Conservation (phyloP, 2,329 filamentous ascomycete genomes). For the Waltergamsia citrina region DNA sequence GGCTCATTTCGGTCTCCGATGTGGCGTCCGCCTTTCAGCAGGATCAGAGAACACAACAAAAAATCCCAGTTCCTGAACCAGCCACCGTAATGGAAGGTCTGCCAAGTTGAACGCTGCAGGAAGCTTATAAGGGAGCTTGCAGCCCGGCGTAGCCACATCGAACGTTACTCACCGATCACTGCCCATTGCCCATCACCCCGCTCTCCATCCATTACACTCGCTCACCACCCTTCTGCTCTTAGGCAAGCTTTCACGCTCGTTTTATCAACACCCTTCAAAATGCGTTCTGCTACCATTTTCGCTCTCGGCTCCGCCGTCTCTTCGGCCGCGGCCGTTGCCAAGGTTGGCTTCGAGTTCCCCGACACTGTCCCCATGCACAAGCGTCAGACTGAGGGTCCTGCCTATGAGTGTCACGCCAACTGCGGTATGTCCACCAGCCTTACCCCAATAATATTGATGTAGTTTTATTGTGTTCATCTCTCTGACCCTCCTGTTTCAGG, state of each 20-base stretch:
- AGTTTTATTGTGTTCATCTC: background rate
- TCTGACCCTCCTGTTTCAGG: conserved; percentile 11
- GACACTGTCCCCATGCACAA: conserved; percentile 22
- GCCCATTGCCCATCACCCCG: too few relatives aligned
- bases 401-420: conserved; percentile 38
- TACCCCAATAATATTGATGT: background rate
- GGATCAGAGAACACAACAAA: too few relatives aligned
- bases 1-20: too few relatives aligned
- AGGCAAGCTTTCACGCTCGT: conserved; percentile 6
- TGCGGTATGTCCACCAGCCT: conserved; percentile 28
- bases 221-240: background rate
- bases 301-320: conserved; percentile 18
- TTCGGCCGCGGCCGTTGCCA: conserved; percentile 10
- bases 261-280: conserved; percentile 9
- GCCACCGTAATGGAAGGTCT: too few relatives aligned
- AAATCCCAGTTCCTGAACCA: too few relatives aligned
- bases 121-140: background rate
- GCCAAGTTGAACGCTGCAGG: too few relatives aligned
- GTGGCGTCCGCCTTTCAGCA: too few relatives aligned
- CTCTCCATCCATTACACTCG: background rate
- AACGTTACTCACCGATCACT: too few relatives aligned
- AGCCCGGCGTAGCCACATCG: too few relatives aligned
- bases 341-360: conserved; percentile 15
- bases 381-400: conserved; percentile 27
- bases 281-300: conserved; percentile 16